phyloP scores from a whole-genome alignment of 2,329 filamentous ascomycete species.

The Camptophora hylomeconis region DNA sequence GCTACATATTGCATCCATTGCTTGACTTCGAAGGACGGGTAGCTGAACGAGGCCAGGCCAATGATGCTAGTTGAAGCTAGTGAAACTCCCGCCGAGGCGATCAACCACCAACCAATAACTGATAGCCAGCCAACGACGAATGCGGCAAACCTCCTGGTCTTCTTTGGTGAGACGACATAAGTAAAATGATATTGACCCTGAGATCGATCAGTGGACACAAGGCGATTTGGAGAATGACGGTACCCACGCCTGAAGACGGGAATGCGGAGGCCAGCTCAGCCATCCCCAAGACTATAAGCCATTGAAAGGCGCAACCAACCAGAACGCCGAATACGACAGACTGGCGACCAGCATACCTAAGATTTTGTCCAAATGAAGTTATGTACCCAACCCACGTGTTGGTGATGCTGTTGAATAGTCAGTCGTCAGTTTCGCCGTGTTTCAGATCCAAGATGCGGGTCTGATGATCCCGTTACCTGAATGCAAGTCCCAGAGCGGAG shows the following conservation, averaged over 20 bases:
- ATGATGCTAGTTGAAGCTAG: background rate
- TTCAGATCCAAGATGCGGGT: constrained; percentile 1
- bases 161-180: constrained; percentile 18
- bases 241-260: constrained; percentile 11
- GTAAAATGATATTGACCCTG: constrained; percentile 22
- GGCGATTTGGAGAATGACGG: background rate
- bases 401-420: constrained; percentile 10
- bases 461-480: constrained; percentile 10
- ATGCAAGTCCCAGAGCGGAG: constrained; percentile 18
- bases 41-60: background rate
- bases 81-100: background rate
- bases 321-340: constrained; percentile 17
- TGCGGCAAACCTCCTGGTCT: constrained; percentile 16
- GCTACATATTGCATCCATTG: background rate
- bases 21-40: background rate
- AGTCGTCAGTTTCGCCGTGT: background rate
- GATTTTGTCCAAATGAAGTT: constrained; percentile 16
- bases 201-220: background rate
- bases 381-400: constrained; percentile 19
- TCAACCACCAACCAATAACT: constrained; percentile 19
- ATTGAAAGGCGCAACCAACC: constrained; percentile 15
- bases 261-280: constrained; percentile 12
- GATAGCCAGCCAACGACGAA: constrained; percentile 18
- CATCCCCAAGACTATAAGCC: constrained; percentile 11
- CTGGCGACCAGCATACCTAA: constrained; percentile 17